Percentiles rank a stretch among this genome's conserved stretches.
phyloP scores from a whole-genome alignment of 139 green algal species.

The Diplosphaera chodatii region DNA sequence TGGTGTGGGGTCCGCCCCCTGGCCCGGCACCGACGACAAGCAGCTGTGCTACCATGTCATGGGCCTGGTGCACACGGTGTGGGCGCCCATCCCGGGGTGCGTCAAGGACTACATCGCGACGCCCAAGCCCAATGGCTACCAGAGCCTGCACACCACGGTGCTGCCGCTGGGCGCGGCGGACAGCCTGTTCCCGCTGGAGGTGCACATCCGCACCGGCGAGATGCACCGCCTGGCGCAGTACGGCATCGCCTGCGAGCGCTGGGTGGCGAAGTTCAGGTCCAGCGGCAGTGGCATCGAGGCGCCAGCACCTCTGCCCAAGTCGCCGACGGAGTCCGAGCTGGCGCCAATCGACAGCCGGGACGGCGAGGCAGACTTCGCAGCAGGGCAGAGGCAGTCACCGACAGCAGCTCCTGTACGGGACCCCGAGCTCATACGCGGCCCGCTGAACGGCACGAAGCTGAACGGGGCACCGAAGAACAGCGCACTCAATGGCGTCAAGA shows the following conservation, averaged over 20 bases:
- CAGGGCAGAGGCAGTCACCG: not conserved
- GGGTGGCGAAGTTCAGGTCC: constrained; percentile 2
- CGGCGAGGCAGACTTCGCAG: not conserved
- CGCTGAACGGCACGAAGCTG: not conserved
- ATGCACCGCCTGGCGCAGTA: constrained; percentile 71
- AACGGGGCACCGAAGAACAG: not conserved
- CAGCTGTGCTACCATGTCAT: constrained; percentile 45
- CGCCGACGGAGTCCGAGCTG: not conserved
- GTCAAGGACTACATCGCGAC: constrained; percentile 87
- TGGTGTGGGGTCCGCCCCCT: not conserved
- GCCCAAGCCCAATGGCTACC: constrained; percentile 79
- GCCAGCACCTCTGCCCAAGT: not conserved
- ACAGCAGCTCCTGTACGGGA: not conserved
- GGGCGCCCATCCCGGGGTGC: constrained; percentile 64
- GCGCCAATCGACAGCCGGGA: not conserved
- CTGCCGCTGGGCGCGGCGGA: constrained; percentile 11
- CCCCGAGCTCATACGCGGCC: not conserved
- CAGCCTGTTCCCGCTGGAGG: constrained; percentile 55
- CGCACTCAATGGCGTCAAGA: not conserved
- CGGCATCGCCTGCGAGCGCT: constrained; percentile 50
- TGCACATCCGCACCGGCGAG: constrained; percentile 62
- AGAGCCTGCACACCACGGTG: constrained; percentile 68
- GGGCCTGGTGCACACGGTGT: constrained; percentile 68
- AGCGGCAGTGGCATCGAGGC: not conserved
- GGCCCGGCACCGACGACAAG: not conserved